phyloP scores from a whole-genome alignment of 2,329 filamentous ascomycete species.

The Aureobasidium sp. region DNA sequence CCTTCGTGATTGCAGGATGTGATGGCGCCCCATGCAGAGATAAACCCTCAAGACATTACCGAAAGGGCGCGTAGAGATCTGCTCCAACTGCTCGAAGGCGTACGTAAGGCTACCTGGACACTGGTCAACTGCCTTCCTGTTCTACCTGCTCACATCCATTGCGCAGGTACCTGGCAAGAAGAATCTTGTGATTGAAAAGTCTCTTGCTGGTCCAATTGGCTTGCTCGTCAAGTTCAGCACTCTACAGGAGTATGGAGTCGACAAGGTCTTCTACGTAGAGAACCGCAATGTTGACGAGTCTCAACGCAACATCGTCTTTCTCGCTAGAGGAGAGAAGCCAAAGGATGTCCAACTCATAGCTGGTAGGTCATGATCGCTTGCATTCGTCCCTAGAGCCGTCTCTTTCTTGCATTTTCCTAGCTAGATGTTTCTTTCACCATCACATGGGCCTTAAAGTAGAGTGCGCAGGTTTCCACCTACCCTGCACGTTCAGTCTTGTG shows the following conservation, averaged over 20 bases:
- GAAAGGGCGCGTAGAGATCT: conserved; percentile 83
- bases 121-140: background rate
- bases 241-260: conserved; percentile 92
- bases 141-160: background rate
- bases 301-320: conserved; percentile 90
- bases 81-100: conserved; percentile 84
- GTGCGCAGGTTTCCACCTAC: conserved; percentile 47
- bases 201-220: conserved; percentile 80
- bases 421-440: conserved; percentile 8
- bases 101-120: conserved; percentile 53
- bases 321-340: conserved; percentile 83
- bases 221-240: conserved; percentile 92
- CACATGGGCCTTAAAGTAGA: conserved; percentile 52
- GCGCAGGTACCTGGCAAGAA: conserved; percentile 93
- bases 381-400: conserved; percentile 11
- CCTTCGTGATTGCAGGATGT: conserved; percentile 20
- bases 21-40: conserved; percentile 39
- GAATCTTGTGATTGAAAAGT: conserved; percentile 89
- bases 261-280: conserved; percentile 94
- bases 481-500: conserved; percentile 44
- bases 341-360: conserved; percentile 79
- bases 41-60: conserved; percentile 68
- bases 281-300: conserved; percentile 92
- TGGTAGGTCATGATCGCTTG: conserved; percentile 49
- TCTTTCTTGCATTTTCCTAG: conserved; percentile 6